Conservation (phyloP, 2,329 filamentous ascomycete species). For the Exophiala aquamarina region DNA sequence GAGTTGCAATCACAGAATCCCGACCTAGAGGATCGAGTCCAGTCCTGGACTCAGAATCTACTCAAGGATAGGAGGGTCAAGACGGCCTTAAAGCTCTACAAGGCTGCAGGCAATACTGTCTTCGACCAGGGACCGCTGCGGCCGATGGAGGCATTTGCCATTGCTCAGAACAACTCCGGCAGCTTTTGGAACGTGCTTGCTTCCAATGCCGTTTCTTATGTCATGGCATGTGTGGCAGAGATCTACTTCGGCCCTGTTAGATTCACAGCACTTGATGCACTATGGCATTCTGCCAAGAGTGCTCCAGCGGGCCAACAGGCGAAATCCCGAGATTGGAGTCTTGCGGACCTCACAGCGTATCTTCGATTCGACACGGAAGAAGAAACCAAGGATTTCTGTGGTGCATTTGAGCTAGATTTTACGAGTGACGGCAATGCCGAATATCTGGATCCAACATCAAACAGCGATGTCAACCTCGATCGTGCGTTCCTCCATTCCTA, state of each 20-base stretch:
- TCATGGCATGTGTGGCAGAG: slow-evolving; percentile 65
- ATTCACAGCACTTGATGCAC: slow-evolving; percentile 54
- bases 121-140: slow-evolving; percentile 53
- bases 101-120: slow-evolving; percentile 54
- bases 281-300: slow-evolving; percentile 55
- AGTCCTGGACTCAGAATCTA: slow-evolving; percentile 54
- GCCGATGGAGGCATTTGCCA: slow-evolving; percentile 48
- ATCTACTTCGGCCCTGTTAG: slow-evolving; percentile 62
- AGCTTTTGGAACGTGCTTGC: slow-evolving; percentile 58
- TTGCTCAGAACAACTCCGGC: slow-evolving; percentile 59
- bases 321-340: slow-evolving; percentile 57
- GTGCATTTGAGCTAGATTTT: slow-evolving; percentile 54
- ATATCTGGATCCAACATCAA: slow-evolving; percentile 52
- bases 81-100: slow-evolving; percentile 57
- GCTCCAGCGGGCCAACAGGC: slow-evolving; percentile 47
- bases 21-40: slow-evolving; percentile 58
- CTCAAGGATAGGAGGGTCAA: slow-evolving; percentile 54
- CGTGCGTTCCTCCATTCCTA: slow-evolving; percentile 36
- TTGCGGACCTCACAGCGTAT: slow-evolving; percentile 50
- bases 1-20: slow-evolving; percentile 53
- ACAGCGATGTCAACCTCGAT: slow-evolving; percentile 47
- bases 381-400: slow-evolving; percentile 55
- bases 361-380: slow-evolving; percentile 58
- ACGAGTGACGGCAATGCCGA: slow-evolving; percentile 44
- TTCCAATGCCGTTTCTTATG: slow-evolving; percentile 57